Evolutionary conservation across 1,284 basidiomycete genomes (phyloP).

Genomic region (Cryptococcus deneoformans): DNA sequence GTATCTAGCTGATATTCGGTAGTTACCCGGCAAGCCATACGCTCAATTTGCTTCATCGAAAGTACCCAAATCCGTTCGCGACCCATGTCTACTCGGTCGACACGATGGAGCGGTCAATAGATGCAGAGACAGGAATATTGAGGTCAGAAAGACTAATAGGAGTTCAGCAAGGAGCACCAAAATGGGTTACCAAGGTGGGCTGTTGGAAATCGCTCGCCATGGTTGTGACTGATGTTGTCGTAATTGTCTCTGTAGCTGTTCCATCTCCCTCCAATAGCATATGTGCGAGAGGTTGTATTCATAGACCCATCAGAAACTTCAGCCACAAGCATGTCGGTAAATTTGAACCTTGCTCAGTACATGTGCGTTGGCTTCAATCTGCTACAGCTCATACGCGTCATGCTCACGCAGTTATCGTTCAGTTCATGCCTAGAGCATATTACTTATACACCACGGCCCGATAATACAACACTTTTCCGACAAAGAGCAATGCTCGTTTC

Average conservation of each 20-base stretch:
- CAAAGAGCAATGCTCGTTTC: slow-evolving; percentile 42
- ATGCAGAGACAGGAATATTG: slow-evolving; percentile 78
- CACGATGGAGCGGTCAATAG: slow-evolving; percentile 76
- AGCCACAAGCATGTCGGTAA: slow-evolving; percentile 79
- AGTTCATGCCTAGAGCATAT: slow-evolving; percentile 69
- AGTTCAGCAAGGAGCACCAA: slow-evolving; percentile 49
- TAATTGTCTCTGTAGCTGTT: slow-evolving; percentile 30
- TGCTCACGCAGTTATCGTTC: not conserved
- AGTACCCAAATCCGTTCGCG: slow-evolving; percentile 93
- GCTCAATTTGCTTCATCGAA: slow-evolving; percentile 85
- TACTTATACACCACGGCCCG: slow-evolving; percentile 68
- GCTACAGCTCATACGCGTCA: not conserved
- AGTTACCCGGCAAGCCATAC: slow-evolving; percentile 86
- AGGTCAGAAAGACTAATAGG: slow-evolving; percentile 59
- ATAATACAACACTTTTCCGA: slow-evolving; percentile 31
- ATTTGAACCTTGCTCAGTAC: slow-evolving; percentile 78
- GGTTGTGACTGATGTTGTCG: not conserved
- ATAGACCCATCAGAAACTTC: slow-evolving; percentile 66
- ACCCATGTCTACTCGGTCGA: slow-evolving; percentile 90
- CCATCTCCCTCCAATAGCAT: slow-evolving; percentile 68
- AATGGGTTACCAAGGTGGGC: slow-evolving; percentile 48
- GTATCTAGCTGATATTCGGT: slow-evolving; percentile 5
- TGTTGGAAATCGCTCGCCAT: not conserved
- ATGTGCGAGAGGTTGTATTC: slow-evolving; percentile 90
- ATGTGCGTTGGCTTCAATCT: slow-evolving; percentile 31